phyloP scores from a whole-genome alignment of 805 yeast genomes.

The Starmerella khaoyaiensis region DNA sequence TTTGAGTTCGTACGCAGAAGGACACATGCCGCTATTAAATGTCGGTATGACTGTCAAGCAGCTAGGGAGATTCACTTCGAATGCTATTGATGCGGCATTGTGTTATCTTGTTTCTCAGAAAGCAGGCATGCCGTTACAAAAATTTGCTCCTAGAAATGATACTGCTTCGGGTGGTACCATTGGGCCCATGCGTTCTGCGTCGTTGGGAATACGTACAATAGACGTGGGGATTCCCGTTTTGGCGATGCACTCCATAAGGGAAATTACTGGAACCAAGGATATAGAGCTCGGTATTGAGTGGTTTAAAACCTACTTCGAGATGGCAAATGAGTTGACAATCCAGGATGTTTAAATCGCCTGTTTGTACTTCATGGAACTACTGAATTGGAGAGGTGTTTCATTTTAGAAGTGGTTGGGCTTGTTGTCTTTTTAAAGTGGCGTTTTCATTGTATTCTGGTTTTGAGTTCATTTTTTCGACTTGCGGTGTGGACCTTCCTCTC shows the following conservation, averaged over 20 bases:
- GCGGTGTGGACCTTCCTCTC: too few relatives aligned
- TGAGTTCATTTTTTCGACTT: too few relatives aligned
- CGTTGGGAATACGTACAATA: conserved; percentile 72
- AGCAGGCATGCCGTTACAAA: conserved; percentile 66
- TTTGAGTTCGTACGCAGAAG: conserved; percentile 54
- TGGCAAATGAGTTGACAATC: conserved; percentile 10
- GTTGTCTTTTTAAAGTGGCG: too few relatives aligned
- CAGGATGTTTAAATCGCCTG: conserved; percentile 5
- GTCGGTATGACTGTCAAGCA: conserved; percentile 92
- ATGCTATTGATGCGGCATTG: conserved; percentile 79
- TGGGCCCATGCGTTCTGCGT: conserved; percentile 85
- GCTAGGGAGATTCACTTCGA: conserved; percentile 89
- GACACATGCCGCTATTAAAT: conserved; percentile 71
- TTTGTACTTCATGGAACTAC: too few relatives aligned
- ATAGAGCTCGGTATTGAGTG: conserved; percentile 48
- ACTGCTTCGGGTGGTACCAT: conserved; percentile 94
- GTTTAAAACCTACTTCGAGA: conserved; percentile 43
- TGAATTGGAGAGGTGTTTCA: too few relatives aligned
- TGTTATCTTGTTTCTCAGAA: conserved; percentile 56
- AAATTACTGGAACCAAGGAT: conserved; percentile 75
- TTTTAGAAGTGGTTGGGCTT: too few relatives aligned
- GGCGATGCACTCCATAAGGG: conserved; percentile 89
- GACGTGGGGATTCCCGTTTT: conserved; percentile 87
- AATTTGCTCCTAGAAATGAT: conserved; percentile 83
- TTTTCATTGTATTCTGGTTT: too few relatives aligned